phyloP scores from a whole-genome alignment of 306 rosid species.

The Pterocarpus santalinus region DNA sequence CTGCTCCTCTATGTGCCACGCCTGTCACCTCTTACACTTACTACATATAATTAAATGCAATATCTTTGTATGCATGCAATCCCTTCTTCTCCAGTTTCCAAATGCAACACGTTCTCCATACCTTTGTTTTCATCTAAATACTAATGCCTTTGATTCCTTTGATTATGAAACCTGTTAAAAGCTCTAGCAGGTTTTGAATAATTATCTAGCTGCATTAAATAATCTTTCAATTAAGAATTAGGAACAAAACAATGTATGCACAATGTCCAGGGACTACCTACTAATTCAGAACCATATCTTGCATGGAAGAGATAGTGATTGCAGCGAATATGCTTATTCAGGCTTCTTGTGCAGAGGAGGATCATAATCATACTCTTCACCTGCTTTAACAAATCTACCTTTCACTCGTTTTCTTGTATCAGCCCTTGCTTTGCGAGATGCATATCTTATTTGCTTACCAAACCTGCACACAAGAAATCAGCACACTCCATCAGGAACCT shows the following conservation, averaged over 20 bases:
- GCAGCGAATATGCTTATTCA: slow-evolving; percentile 48
- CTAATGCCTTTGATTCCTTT: slow-evolving; percentile 2
- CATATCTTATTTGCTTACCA: slow-evolving; percentile 95
- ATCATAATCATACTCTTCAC: slow-evolving; percentile 82
- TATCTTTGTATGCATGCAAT: slow-evolving; percentile 30
- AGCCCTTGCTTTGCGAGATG: slow-evolving; percentile 92
- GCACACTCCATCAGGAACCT: slow-evolving; percentile 31
- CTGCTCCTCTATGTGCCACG: slow-evolving; percentile 27
- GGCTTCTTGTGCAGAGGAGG: slow-evolving; percentile 54
- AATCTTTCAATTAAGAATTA: slow-evolving; percentile 15
- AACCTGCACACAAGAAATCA: slow-evolving; percentile 63
- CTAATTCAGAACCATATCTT: slow-evolving; percentile 48
- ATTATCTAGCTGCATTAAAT: slow-evolving; percentile 33
- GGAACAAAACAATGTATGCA: slow-evolving; percentile 38
- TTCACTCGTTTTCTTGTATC: slow-evolving; percentile 92
- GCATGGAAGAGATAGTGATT: slow-evolving; percentile 42
- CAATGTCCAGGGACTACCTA: slow-evolving; percentile 36
- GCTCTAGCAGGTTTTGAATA: slow-evolving; percentile 36
- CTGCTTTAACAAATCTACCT: slow-evolving; percentile 90
- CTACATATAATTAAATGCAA: slow-evolving; percentile 30
- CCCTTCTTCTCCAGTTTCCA: slow-evolving; percentile 37
- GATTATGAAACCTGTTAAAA: slow-evolving; percentile 40
- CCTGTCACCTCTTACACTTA: slow-evolving; percentile 26
- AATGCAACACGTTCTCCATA: slow-evolving; percentile 27
- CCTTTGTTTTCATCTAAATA: slow-evolving; percentile 43